Base-by-base conservation (phyloP, 441 rosid genomes). In the Gossypium gossypioides region DNA sequence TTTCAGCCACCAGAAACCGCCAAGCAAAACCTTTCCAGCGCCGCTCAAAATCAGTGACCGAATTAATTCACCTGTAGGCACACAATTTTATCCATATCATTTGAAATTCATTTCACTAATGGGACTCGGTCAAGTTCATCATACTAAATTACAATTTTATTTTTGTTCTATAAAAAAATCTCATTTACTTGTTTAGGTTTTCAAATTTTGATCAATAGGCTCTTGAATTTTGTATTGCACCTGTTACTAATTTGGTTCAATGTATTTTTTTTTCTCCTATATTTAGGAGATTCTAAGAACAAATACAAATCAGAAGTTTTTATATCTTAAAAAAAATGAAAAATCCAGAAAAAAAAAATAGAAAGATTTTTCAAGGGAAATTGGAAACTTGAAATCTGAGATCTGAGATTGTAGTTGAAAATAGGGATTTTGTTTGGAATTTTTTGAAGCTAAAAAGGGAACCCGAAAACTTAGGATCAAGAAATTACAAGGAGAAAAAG, bases 1-100 rank as follows among this genome's bases (percentile, higher is more conserved):
- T 52, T 52, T 78, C 65, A 69, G 57, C 77, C 78, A 46, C 76
- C 15, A 51, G 1, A 13, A 52, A 7, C 72, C 44, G 52, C 67
- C 32, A 60, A 29, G 22, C 62, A 27, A 19, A 68, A 18, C 52
- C 34, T 32, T 8, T 19, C 24, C 65, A 67, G 71, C 73, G 44
- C 54, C 24, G 48, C 50, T 32, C 32, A 46, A 68, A 80, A 69
- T 61, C 55, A 46, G 55, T 8, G 25, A 22, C 54, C 12, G 58
- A 71, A 58, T 37, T 9, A 24, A 76, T 77, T 72, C 77, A 71
- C 78, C 75, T 57, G 34, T 24, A 57, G 34, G 13, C 34, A 56
- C 60, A 57, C 29, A 24, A 57, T 22, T 22, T 56, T 24, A 24
- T 57, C 61, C 61, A 24, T 57, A 22, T 57, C 61, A 57, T 22